Percentiles rank a stretch among this genome's conserved stretches.
phyloP scores from a whole-genome alignment of 805 yeast genomes.

The Groenewaldozyma salmanticensis region DNA sequence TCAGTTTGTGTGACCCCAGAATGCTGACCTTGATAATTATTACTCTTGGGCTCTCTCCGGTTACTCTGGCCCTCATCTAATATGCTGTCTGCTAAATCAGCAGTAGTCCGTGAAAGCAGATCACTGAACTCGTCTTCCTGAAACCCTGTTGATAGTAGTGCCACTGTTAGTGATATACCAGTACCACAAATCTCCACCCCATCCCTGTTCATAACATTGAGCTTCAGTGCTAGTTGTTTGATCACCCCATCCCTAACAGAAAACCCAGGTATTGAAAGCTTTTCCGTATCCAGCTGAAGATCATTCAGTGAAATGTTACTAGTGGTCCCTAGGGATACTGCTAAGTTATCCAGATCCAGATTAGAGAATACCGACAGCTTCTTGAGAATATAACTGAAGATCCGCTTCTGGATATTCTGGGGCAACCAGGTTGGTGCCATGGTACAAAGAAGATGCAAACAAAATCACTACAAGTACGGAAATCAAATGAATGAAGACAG shows the following conservation, averaged over 20 bases:
- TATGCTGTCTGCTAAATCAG: slow-evolving; percentile 58
- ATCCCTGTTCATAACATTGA: slow-evolving; percentile 46
- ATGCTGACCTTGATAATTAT: slow-evolving; percentile 6
- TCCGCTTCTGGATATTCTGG: slow-evolving; percentile 72
- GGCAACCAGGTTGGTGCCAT: slow-evolving; percentile 52
- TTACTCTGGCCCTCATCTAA: slow-evolving; percentile 18
- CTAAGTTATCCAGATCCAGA: slow-evolving; percentile 70
- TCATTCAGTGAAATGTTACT: slow-evolving; percentile 35
- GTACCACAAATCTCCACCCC: slow-evolving; percentile 56
- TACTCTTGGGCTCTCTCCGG: slow-evolving; percentile 6
- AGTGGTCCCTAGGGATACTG: slow-evolving; percentile 61
- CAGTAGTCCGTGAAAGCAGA: slow-evolving; percentile 62
- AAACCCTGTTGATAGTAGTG: slow-evolving; percentile 27
- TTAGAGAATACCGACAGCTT: slow-evolving; percentile 76
- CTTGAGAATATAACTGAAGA: slow-evolving; percentile 68
- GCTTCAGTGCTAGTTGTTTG: slow-evolving; percentile 42
- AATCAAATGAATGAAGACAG: too few species aligned
- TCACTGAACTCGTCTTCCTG: slow-evolving; percentile 30
- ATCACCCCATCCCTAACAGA: slow-evolving; percentile 53
- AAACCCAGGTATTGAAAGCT: slow-evolving; percentile 55
- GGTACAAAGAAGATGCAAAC: background rate
- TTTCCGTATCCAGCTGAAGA: slow-evolving; percentile 63
- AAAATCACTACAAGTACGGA: too few species aligned
- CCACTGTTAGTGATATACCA: slow-evolving; percentile 43
- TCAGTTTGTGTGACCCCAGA: background rate